A percentile compares a stretch with the other conserved stretches of the same genome.
phyloP scores from a whole-genome alignment of 2,329 filamentous ascomycete genomes.

The Emericellopsis atlantica region DNA sequence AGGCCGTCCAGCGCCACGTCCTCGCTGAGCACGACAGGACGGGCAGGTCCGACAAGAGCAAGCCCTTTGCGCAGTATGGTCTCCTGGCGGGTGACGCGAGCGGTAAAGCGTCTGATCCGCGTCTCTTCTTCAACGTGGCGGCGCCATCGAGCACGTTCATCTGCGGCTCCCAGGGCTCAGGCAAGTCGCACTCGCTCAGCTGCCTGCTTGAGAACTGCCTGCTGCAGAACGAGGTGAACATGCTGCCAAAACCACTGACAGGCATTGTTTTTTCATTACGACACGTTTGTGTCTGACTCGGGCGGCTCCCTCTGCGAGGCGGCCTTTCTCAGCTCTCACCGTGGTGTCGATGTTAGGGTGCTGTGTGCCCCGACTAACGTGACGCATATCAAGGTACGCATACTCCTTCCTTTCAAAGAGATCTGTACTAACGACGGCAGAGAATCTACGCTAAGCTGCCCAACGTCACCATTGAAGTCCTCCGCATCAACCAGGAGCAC shows the following conservation, averaged over 20 bases:
- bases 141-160: constrained; percentile 48
- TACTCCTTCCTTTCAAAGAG: neutral
- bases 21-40: neutral
- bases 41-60: neutral
- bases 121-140: constrained; percentile 31
- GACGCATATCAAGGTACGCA: constrained; percentile 13
- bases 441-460: constrained; percentile 25
- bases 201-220: constrained; percentile 46
- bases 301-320: constrained; percentile 45
- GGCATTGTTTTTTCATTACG: constrained; percentile 57
- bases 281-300: constrained; percentile 35
- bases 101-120: constrained; percentile 4
- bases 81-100: constrained; percentile 2
- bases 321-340: constrained; percentile 35
- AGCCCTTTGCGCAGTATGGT: constrained; percentile 4
- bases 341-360: constrained; percentile 32
- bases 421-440: constrained; percentile 8
- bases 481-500: constrained; percentile 36
- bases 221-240: constrained; percentile 26
- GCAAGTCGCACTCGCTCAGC: constrained; percentile 49
- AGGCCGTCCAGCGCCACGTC: constrained; percentile 10
- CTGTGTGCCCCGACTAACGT: constrained; percentile 42
- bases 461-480: constrained; percentile 32
- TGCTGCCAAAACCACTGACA: constrained; percentile 37
- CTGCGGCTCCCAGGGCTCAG: constrained; percentile 51